These are phyloP conservation scores for Carallia brachiata DNA, from an alignment of 345 rosid species.

Conservation along the genomic window DNA sequence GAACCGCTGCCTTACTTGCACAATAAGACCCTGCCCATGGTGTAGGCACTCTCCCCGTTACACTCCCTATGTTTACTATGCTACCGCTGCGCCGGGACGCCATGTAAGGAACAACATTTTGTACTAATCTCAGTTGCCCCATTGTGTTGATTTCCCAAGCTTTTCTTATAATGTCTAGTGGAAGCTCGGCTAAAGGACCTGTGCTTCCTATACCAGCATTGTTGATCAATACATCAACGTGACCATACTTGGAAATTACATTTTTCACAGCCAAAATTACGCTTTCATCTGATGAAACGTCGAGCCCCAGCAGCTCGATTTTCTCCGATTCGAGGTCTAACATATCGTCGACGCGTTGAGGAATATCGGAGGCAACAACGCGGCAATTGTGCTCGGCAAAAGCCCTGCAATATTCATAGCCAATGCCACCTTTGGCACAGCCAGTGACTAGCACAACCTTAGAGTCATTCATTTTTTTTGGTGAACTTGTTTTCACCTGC, in stretches of 20 bases:
- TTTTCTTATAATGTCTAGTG: slow-evolving; percentile 37
- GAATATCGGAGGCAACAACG: slow-evolving; percentile 49
- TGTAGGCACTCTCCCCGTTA: slow-evolving; percentile 51
- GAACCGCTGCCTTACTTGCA: slow-evolving; percentile 60
- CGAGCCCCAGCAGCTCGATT: slow-evolving; percentile 39
- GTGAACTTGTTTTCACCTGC: background rate
- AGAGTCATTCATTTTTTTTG: slow-evolving; percentile 28
- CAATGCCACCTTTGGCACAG: slow-evolving; percentile 67
- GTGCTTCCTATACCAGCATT: slow-evolving; percentile 58
- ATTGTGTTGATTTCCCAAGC: slow-evolving; percentile 62
- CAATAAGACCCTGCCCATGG: slow-evolving; percentile 75
- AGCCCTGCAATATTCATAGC: slow-evolving; percentile 64
- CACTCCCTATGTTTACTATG: slow-evolving; percentile 58
- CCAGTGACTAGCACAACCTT: slow-evolving; percentile 63
- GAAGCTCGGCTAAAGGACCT: slow-evolving; percentile 56
- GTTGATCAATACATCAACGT: slow-evolving; percentile 47
- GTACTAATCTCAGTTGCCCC: slow-evolving; percentile 62
- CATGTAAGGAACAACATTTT: slow-evolving; percentile 68
- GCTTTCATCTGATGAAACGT: slow-evolving; percentile 53
- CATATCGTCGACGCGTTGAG: slow-evolving; percentile 42
- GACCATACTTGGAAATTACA: slow-evolving; percentile 42
- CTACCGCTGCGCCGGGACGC: slow-evolving; percentile 41
- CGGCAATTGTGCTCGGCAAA: slow-evolving; percentile 52
- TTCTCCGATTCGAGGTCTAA: slow-evolving; percentile 30
- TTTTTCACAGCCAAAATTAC: slow-evolving; percentile 33